Base-by-base conservation (phyloP, 768 basidiomycete species). In the Boletus sensibilis region DNA sequence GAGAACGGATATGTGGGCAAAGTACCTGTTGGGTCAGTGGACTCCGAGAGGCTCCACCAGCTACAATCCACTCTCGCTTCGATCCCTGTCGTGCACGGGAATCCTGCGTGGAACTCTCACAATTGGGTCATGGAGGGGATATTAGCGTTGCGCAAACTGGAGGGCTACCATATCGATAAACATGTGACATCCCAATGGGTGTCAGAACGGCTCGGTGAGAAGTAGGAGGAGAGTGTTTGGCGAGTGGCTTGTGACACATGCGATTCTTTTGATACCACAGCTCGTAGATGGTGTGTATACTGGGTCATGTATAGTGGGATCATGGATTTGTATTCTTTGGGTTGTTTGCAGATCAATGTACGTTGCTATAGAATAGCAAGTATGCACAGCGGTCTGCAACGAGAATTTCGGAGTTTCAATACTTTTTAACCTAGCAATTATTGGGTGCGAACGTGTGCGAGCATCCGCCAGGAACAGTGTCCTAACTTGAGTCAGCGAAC, bases 41-140 rank as follows among this genome's bases (percentile, higher is more conserved):
- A 72, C 52, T 61, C 71, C 10, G 70, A 72, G 52, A 60, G 31
- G 35, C 63, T 72, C 41, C 70, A 66, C 34, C 59, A 58, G 29
- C 48, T 72, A 18, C 71, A 72, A 11, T 38, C 59, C 50, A 61
- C 72, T 5, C 70, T 72, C 49, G 61, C 68, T 16, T 53, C 60
- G 16, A 64, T 64, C 52, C 68, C 60, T 9, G 34, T 72, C 57
- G 49, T 65, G 20, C 66, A 47, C 38, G 70, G 68, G 42, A 64
- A 72, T 47, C 42, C 68, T 5, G 59, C 61, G 21, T 72, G 70
- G 72, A 60, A 55, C 44, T 63, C 66, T 31, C 70, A 56, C 47
- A 63, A 59, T 16, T 72, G 70, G 70, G 70, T 68, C 55, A 68
- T 70, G 63, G 72, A 72, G 34, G 72, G 68, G 37, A 52, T 73